Evolutionary conservation across 805 yeast genomes (phyloP), one percentile per base, ranked within the genome.

Genomic region (Pichia californica): DNA sequence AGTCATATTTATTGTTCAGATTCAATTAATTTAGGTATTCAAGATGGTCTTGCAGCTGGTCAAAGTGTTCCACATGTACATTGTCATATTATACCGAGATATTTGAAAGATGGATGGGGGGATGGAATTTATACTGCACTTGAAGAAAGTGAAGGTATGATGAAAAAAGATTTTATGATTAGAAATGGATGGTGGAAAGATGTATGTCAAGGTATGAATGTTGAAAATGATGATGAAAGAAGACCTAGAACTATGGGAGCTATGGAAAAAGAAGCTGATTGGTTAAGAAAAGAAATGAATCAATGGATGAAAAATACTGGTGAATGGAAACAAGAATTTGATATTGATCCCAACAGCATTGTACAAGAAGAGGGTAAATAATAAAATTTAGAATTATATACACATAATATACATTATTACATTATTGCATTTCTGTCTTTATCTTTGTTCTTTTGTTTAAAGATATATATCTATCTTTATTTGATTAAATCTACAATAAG

Each of bases 11-110:
- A 81, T 60, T 71, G 79, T 29, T 95, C 96, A 2, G 94, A 89
- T 52, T 71, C 95, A 1, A 57, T 88, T 47, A 94, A 94, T 58
- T 73, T 93, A 31, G 91, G 97, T 10, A 87, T 94, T 46, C 99
- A 93, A 61, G 99, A 93, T 59, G 99, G 99, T 0, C 85, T 88
- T 0, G 88, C 88, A 39, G 91, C 97, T 1, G 99, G 99, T 4
- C 99, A 93, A 59, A 77, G 89, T n/a, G 81, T 93, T 2, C 95
- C 97, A 5, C 99, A 93, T 63, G 71, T 91, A 25, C 99, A 93
- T 61, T 83, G 96, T 18, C 99, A 93, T 60, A 66, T 93, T 16
- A 88, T 93, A 18, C 99, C 99, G 7, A 71, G 99, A 32, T 79
- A 73, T 58, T 63, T 77, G 37, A 67, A 68, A 4, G 81, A 83